Conservation (phyloP, 176 grass and related monocot species). For the Hsuehochloa calcarea region DNA sequence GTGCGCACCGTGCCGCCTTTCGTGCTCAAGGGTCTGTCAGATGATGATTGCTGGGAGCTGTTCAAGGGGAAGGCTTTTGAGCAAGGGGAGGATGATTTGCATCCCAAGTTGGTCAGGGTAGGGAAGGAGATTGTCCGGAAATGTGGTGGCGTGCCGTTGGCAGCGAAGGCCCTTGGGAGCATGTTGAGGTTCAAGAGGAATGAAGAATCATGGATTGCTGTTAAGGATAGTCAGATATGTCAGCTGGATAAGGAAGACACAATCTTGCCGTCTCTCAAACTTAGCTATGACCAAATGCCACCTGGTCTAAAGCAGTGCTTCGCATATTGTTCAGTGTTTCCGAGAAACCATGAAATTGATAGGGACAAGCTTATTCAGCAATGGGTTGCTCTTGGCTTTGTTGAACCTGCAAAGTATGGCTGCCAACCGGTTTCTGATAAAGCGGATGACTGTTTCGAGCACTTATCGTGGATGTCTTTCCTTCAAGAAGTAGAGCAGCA, state of each 20-base stretch:
- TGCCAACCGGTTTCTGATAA: conserved; percentile 25
- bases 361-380: conserved; percentile 58
- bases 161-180: conserved; percentile 55
- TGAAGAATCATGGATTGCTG: conserved; percentile 42
- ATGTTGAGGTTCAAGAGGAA: conserved; percentile 50
- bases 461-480: conserved; percentile 60
- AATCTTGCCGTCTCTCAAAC: conserved; percentile 55
- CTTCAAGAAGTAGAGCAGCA: conserved; percentile 49
- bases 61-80: conserved; percentile 59
- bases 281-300: conserved; percentile 56
- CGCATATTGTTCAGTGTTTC: conserved; percentile 62
- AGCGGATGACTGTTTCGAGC: conserved; percentile 51
- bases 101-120: conserved; percentile 27
- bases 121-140: conserved; percentile 49
- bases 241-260: conserved; percentile 35
- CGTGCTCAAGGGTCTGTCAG: conserved; percentile 32
- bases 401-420: conserved; percentile 23
- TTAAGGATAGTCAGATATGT: conserved; percentile 56
- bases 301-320: conserved; percentile 62
- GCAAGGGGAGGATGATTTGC: conserved; percentile 28
- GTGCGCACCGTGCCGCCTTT: conserved; percentile 39
- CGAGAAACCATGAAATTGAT: conserved; percentile 47
- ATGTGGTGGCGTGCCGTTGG: conserved; percentile 56
- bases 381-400: conserved; percentile 65
- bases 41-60: conserved; percentile 58